Evolutionary conservation across 208 protist genomes (phyloP).

Genomic region (Perkinsela sp.): DNA sequence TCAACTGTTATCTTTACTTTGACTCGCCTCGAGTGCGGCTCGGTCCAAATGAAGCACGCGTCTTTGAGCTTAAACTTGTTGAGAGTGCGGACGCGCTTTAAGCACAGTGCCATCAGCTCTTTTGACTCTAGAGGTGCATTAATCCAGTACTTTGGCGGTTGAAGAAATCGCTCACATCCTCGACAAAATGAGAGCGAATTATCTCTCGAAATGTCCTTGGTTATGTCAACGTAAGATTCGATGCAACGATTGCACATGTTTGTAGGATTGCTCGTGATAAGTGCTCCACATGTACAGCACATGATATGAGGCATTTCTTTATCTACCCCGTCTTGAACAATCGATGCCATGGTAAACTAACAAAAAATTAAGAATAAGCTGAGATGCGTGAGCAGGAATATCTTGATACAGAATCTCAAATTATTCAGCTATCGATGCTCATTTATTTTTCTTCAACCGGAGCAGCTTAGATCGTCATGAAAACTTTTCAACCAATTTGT

Average conservation of each 20-base stretch:
- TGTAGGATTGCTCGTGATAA: conserved; percentile 83
- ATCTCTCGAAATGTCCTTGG: conserved; percentile 83
- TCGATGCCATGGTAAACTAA: not conserved
- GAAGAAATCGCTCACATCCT: conserved; percentile 73
- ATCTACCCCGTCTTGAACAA: not conserved
- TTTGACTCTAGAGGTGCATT: conserved; percentile 79
- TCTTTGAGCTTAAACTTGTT: conserved; percentile 85
- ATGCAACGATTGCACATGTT: conserved; percentile 97
- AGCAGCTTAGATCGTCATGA: no score
- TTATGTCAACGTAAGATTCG: conserved; percentile 83
- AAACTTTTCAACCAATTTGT: no score
- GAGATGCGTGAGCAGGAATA: no score
- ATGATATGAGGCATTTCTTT: conserved; percentile 41
- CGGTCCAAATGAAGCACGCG: conserved; percentile 95
- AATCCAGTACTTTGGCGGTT: conserved; percentile 85
- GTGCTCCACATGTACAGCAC: conserved; percentile 81
- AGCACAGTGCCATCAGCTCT: conserved; percentile 85
- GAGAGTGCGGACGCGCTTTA: conserved; percentile 83
- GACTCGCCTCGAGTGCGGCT: conserved; percentile 91
- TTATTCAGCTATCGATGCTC: no score
- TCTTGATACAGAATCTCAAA: no score
- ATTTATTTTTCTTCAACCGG: no score
- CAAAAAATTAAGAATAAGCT: not conserved
- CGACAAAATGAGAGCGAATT: conserved; percentile 76
- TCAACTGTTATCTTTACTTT: conserved; percentile 95